Conservation (phyloP, 1,139 yeast species). For the Suhomyces chickasaworum region DNA sequence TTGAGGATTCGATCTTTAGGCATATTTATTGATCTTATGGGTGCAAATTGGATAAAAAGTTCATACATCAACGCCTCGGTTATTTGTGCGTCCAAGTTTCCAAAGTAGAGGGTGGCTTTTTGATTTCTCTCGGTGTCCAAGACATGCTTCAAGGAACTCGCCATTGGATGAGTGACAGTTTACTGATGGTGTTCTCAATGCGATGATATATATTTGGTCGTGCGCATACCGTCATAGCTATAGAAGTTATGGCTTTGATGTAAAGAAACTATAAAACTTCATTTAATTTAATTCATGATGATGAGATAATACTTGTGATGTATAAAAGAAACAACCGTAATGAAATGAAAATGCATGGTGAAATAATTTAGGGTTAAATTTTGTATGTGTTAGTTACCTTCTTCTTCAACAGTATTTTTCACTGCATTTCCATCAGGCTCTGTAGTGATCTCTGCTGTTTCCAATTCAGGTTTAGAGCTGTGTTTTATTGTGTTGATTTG, state of each 20-base stretch:
- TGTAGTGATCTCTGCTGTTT: no score
- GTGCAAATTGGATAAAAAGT: conserved; percentile 83
- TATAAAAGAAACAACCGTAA: no score
- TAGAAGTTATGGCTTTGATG: no score
- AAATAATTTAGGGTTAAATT: neutral
- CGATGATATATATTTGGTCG: conserved; percentile 25
- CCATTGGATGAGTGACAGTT: conserved; percentile 3
- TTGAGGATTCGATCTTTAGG: conserved; percentile 78
- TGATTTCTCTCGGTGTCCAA: conserved; percentile 54
- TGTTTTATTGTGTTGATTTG: no score
- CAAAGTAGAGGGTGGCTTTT: conserved; percentile 75
- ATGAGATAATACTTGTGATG: no score
- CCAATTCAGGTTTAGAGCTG: no score
- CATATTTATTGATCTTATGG: conserved; percentile 66
- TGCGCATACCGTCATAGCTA: conserved; percentile 2
- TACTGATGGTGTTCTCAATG: neutral
- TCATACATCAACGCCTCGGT: conserved; percentile 74
- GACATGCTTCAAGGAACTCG: conserved; percentile 33
- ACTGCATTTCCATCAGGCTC: no score
- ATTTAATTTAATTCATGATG: no score
- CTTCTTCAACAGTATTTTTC: no score
- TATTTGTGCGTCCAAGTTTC: conserved; percentile 77
- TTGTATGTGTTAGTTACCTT: no score
- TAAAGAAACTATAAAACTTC: no score
- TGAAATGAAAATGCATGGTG: neutral